Evolutionary conservation across 306 rosid genomes (phyloP), one percentile per base, ranked within the genome.

Genomic region (Trichosanthes truncata): DNA sequence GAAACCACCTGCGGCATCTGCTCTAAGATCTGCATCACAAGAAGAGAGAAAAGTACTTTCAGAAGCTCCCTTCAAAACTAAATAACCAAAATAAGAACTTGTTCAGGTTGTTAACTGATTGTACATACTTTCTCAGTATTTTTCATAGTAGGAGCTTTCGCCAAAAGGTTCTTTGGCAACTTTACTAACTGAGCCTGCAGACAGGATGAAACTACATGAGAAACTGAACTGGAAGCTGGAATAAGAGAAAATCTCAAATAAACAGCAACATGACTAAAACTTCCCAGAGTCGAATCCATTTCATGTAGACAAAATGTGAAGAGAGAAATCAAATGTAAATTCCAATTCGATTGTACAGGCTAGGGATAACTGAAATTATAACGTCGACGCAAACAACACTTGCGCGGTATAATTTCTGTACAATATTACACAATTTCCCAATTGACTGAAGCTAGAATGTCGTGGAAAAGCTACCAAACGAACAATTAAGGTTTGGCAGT

Each of bases 1-100:
- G 97, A 93, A 84, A 95, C 87, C 21, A 95, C 97, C 43, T 79
- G 73, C 17, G 99, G 99, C 90, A 95, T 88, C 87, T 91, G 97
- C 87, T 85, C 85, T 78, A 95, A 87, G 73, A 91, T 83, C 97
- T 95, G 87, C 84, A 84, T 79, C 76, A 81, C 56, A 85, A 79
- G 57, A 79, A n/a, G 72, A 25, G 67, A 69, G 14, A 72, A 80
- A 45, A 52, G 61, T 26, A n/a, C 51, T 4, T 26, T 25, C 36
- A 80, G 74, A 68, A 31, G 38, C n/a, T 0, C 13, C 35, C 2
- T 74, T 25, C 11, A 63, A 51, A 14, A 66, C 31, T 29, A 61
- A 71, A 29, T 13, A 15, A 74, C 26, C 18, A 35, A 72, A 78
- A 60, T 62, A 61, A 25, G 77, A 67, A 59, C 81, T 77, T 43